phyloP scores from a whole-genome alignment of 441 rosid species.

The Gossypium gossypioides region DNA sequence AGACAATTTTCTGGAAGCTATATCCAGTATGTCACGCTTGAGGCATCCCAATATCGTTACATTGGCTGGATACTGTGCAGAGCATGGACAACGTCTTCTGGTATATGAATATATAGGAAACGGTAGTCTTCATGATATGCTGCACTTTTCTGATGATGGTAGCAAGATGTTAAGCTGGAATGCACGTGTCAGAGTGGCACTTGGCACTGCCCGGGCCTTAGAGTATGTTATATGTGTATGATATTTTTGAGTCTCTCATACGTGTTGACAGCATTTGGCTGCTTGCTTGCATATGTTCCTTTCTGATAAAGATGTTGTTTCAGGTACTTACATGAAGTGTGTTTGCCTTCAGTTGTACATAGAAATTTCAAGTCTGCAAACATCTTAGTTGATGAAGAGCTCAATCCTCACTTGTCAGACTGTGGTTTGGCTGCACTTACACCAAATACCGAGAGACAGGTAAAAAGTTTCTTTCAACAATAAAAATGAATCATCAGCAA shows the following conservation, averaged over 20 bases:
- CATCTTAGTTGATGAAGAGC: slow-evolving; percentile 86
- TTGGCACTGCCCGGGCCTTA: slow-evolving; percentile 90
- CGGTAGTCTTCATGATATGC: slow-evolving; percentile 70
- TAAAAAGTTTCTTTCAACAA: slow-evolving; percentile 16
- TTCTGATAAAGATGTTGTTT: slow-evolving; percentile 12
- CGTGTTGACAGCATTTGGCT: background rate
- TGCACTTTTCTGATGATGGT: slow-evolving; percentile 70
- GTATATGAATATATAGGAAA: slow-evolving; percentile 64
- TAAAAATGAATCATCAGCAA: background rate
- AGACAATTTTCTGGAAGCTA: slow-evolving; percentile 80
- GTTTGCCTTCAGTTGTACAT: slow-evolving; percentile 87
- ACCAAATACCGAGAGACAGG: slow-evolving; percentile 79
- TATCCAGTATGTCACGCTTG: slow-evolving; percentile 79
- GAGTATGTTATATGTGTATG: slow-evolving; percentile 53
- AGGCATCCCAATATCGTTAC: slow-evolving; percentile 87
- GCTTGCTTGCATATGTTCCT: background rate
- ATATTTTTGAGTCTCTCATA: background rate
- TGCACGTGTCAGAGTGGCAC: slow-evolving; percentile 93
- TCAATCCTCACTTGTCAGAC: slow-evolving; percentile 82
- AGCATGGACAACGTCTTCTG: slow-evolving; percentile 90
- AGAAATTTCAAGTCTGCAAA: slow-evolving; percentile 93
- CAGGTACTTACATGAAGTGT: slow-evolving; percentile 95
- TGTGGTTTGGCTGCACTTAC: slow-evolving; percentile 86
- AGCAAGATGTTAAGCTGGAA: slow-evolving; percentile 72
- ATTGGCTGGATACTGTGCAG: slow-evolving; percentile 74